Evolutionary conservation across 164 flowering plant species (phyloP).

Genomic region (Taxillus chinensis): DNA sequence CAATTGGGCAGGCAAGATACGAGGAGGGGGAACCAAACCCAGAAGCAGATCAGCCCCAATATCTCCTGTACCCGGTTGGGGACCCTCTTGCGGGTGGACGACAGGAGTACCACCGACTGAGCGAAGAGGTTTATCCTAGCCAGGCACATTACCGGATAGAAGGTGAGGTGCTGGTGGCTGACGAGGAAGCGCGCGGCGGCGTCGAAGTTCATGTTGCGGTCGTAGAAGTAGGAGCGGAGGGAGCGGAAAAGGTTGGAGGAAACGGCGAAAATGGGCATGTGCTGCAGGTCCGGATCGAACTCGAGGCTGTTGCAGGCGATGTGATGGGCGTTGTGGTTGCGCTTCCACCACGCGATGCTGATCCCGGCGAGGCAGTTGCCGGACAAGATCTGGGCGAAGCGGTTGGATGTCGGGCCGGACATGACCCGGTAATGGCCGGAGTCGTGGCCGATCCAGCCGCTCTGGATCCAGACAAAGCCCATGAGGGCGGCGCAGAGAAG

Average conservation of each 20-base stretch:
- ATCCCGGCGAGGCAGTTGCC: conserved; percentile 11
- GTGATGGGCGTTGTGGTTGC: conserved; percentile 14
- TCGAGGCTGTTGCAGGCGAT: conserved; percentile 8
- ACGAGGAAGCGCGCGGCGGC: background rate
- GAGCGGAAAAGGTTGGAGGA: conserved; percentile 7
- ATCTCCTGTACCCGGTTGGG: conserved; percentile 4
- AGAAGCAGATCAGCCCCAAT: conserved; percentile 6
- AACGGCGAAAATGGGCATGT: conserved; percentile 10
- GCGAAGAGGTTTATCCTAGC: conserved; percentile 9
- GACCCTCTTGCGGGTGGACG: conserved; percentile 4
- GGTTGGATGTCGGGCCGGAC: background rate
- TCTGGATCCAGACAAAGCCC: conserved; percentile 12
- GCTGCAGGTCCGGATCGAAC: conserved; percentile 7
- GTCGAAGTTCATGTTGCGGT: conserved; percentile 9
- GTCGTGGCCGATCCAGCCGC: conserved; percentile 8
- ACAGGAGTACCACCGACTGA: conserved; percentile 3
- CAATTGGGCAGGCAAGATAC: conserved; percentile 9
- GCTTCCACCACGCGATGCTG: conserved; percentile 15
- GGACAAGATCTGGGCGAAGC: conserved; percentile 1
- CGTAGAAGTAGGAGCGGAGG: conserved; percentile 5
- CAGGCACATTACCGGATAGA: conserved; percentile 11
- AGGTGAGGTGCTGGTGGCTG: conserved; percentile 10
- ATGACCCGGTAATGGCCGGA: background rate
- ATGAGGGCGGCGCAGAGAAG: conserved; percentile 1
- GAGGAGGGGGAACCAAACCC: conserved; percentile 11